These are phyloP conservation scores for Emiliania huxleyi DNA, from an alignment of 78 protist genomes.

Conservation along the genomic window DNA sequence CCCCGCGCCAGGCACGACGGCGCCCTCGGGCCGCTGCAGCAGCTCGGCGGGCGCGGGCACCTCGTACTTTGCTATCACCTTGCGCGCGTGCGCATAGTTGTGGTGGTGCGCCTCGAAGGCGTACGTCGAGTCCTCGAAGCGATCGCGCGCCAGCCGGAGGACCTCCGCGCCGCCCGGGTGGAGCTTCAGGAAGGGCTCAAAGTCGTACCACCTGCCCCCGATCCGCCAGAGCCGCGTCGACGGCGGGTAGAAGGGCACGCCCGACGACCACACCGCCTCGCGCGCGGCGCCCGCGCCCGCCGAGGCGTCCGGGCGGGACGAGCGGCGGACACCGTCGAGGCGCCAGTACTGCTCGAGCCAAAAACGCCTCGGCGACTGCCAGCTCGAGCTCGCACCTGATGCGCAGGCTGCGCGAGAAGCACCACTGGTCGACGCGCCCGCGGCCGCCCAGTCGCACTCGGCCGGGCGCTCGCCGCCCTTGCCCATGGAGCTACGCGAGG, in stretches of 20 bases:
- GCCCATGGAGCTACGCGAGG: no score
- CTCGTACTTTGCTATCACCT: not conserved
- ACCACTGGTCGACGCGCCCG: no score
- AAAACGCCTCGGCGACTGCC: no score
- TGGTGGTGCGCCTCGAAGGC: not conserved
- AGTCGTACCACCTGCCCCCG: conserved; percentile 4
- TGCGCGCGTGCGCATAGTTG: not conserved
- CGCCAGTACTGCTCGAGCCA: no score
- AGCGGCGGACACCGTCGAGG: no score
- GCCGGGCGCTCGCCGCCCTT: no score
- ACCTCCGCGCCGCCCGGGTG: conserved; percentile 12
- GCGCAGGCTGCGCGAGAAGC: no score
- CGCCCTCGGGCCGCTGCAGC: not conserved
- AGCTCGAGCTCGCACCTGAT: no score
- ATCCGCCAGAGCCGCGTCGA: not conserved
- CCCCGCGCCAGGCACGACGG: not conserved
- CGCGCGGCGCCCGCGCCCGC: not conserved
- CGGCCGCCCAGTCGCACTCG: no score
- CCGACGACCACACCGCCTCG: not conserved
- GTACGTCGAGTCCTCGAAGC: not conserved
- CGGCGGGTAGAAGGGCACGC: not conserved
- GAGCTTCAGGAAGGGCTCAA: not conserved
- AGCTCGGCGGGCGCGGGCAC: not conserved
- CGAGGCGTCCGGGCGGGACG: no score
- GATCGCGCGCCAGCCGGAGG: not conserved